Evolutionary conservation across 2,329 filamentous ascomycete genomes (phyloP), one percentile per base, ranked within the genome.

Genomic region (Colletotrichum lini): DNA sequence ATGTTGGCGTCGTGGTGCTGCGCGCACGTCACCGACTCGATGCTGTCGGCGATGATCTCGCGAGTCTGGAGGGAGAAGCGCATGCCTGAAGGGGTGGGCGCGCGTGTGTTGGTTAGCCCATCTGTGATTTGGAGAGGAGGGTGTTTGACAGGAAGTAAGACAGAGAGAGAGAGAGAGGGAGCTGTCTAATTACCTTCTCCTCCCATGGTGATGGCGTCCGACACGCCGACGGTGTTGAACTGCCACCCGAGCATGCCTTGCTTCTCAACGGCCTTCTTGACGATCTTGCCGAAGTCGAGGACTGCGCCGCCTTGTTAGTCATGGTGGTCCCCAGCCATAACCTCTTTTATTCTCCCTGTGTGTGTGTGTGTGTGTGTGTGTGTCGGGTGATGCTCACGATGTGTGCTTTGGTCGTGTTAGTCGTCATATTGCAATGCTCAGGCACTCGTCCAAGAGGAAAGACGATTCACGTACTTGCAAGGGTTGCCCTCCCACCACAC

Each of bases 401-500:
- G 83, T 44, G 81, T 84, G 75, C 83, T 84, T 40, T 9, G 35
- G 35, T 54, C 49, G 23, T 65, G 49, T 68, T 65, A 65, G 68
- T 63, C 30, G n/a, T 44, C n/a, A 23, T 16, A 47, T 8, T n/a
- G 15, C 30, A n/a, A 40, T 13, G 13, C 23, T 38, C 40, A 18
- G 16, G n/a, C 30, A 30, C 30, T 21, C 18, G 30, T 53, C 12
- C 10, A 45, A 45, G n/a, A 13, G 49, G 40, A 60, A 16, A 53
- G 54, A n/a, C 38, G 52, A 35, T n/a, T 38, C 35, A 44, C 18
- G 87, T 82, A 94, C 92, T 98, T 98, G 90, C 95, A 98, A 47
- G 96, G 94, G 80, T 98, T 98, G 38, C 96, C 96, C 82, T 98
- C 95, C 95, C 95, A 98, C 95, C 95, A 98, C 5, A 98, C 94